These are phyloP conservation scores for Amanita jacksonii DNA, from an alignment of 768 basidiomycete genomes.

Conservation along the genomic window DNA sequence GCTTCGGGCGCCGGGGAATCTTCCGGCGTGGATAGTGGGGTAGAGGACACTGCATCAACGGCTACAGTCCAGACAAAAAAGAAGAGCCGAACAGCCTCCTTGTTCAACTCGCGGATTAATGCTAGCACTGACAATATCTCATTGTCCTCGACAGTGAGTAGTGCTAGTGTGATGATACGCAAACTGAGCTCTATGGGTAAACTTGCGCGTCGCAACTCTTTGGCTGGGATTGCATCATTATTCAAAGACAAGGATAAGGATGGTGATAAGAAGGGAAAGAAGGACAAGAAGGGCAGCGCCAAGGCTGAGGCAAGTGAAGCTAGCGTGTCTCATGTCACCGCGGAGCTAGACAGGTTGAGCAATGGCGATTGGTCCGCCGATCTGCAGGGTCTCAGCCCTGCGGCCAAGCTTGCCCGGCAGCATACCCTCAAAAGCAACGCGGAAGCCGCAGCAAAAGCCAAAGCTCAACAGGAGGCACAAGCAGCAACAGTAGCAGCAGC, in stretches of 20 bases:
- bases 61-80: conserved; percentile 49
- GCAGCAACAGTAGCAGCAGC: conserved; percentile 10
- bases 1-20: conserved; percentile 15
- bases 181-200: conserved; percentile 82
- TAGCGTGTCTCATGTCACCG: conserved; percentile 65
- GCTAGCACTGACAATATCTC: conserved; percentile 91
- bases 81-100: conserved; percentile 52
- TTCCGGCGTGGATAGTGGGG: conserved; percentile 20
- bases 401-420: conserved; percentile 81
- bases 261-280: conserved; percentile 31
- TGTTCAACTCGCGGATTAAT: conserved; percentile 84
- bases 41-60: conserved; percentile 32
- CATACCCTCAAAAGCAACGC: conserved; percentile 88
- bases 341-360: conserved; percentile 64
- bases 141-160: conserved; percentile 87
- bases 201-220: conserved; percentile 70
- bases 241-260: conserved; percentile 75
- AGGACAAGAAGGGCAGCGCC: conserved; percentile 34
- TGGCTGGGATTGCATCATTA: conserved; percentile 80
- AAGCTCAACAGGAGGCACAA: conserved; percentile 45
- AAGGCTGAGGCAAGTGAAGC: conserved; percentile 56
- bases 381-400: conserved; percentile 76
- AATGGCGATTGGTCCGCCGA: conserved; percentile 54
- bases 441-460: conserved; percentile 60
- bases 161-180: conserved; percentile 91